Base-by-base conservation (phyloP, 345 rosid species). In the Pseudoturritis turrita region DNA sequence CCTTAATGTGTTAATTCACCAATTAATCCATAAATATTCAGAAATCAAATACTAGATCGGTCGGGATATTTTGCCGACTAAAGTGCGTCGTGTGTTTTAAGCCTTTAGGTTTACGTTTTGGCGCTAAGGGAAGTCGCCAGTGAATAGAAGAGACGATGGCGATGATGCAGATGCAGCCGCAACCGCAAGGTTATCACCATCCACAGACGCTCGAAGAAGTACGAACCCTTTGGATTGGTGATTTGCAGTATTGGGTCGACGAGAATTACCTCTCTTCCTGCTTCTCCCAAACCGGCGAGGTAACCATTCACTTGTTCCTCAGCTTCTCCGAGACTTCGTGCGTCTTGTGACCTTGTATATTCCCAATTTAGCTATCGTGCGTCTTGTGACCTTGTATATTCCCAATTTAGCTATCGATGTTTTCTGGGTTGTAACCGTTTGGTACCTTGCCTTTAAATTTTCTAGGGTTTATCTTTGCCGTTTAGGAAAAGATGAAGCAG, bases 231-330 rank as follows among this genome's bases (percentile, higher is more conserved):
- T 91, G 99, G 97, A 95, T 95, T 63, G 99, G 99, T 29, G 99
- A 91, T 83, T 84, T 95, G 36, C 99, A 86, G 81, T 89, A 87
- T 44, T 95, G 99, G 99, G 89, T 83, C 76, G 97, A 95, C 51
- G 99, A 95, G 62, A 70, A 69, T 60, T 89, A 95, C 80, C 96
- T 91, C 77, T 78, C 65, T 65, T 86, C 96, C 73, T 91, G 93
- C 87, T 95, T 95, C 84, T 84, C 92, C 75, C 94, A 87, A 78
- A 89, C 96, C 76, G 94, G 97, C 79, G 99, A 95, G 96, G 97
- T 94, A n/a, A 15, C 35, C 4, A 53, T n/a, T 47, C 45, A 8
- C 54, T 60, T 10, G 14, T 19, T 53, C 10, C 17, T 49, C 14
- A 51, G 33, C 61, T 52, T 36, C 68, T 52, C 25, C 8, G 1